These are phyloP conservation scores for Arthrobotrys entomopaga DNA, from an alignment of 2,329 filamentous ascomycete genomes.

Conservation along the genomic window DNA sequence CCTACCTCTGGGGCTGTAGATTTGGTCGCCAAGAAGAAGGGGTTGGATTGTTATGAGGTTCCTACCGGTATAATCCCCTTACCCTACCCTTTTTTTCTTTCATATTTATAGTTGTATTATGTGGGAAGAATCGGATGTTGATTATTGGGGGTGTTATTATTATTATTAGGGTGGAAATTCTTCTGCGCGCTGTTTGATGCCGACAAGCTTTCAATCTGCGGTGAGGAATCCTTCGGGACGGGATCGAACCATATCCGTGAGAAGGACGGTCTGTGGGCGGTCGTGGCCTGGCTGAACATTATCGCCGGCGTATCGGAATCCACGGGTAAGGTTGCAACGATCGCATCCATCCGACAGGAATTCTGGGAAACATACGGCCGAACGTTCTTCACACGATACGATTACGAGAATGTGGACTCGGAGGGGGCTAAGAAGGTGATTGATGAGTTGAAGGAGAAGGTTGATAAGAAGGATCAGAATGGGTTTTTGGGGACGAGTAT, in stretches of 20 bases:
- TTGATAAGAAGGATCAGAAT: slow-evolving; percentile 73
- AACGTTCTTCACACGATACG: slow-evolving; percentile 98
- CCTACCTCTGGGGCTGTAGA: slow-evolving; percentile 95
- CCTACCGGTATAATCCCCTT: slow-evolving; percentile 69
- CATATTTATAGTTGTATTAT: neutral
- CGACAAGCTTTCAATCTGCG: slow-evolving; percentile 96
- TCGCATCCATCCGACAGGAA: slow-evolving; percentile 93
- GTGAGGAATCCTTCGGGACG: slow-evolving; percentile 97
- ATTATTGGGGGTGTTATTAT: neutral
- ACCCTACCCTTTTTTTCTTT: slow-evolving; percentile 1
- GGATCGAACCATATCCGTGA: slow-evolving; percentile 99
- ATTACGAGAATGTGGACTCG: slow-evolving; percentile 94
- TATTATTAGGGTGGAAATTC: slow-evolving; percentile 84
- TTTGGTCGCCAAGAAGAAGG: slow-evolving; percentile 93
- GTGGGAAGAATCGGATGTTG: neutral
- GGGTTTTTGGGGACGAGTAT: slow-evolving; percentile 83
- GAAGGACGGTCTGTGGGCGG: slow-evolving; percentile 97
- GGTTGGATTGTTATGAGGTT: slow-evolving; percentile 91
- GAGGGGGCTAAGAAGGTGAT: slow-evolving; percentile 92
- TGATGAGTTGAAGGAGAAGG: slow-evolving; percentile 74
- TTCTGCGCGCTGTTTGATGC: slow-evolving; percentile 96
- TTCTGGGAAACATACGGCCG: slow-evolving; percentile 97
- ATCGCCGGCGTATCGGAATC: slow-evolving; percentile 86
- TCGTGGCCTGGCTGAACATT: slow-evolving; percentile 98
- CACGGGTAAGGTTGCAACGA: slow-evolving; percentile 78